Evolutionary conservation across 495 filamentous ascomycete species (phyloP), one percentile per base, ranked within the genome.

Genomic region (Penicillium atrosanguineum): DNA sequence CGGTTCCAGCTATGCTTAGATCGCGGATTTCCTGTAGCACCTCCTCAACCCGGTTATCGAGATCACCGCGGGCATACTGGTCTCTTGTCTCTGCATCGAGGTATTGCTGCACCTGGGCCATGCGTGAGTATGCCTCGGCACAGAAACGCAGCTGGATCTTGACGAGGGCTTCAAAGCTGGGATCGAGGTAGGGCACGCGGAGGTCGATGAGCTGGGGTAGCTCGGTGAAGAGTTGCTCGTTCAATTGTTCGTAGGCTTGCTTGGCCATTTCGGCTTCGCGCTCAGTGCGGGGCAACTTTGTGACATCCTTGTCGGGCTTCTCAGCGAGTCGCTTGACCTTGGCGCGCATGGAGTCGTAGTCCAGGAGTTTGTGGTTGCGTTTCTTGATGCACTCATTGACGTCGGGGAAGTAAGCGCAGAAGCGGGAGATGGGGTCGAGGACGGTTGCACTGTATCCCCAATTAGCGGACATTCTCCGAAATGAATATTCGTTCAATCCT

Each of bases 381-480:
- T 98, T 98, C 72, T 97, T 97, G 70, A 98, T 97, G 68, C 95
- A 97, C 74, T 96, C 91, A 70, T 98, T 98, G 58, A 97, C 92
- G 67, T 98, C 94, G 6, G 95, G 95, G 73, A 98, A 98, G 76
- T 98, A 98, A 50, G 91, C 90, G 69, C 94, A 97, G 76, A 97
- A 98, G 43, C 90, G 81, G 52, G 84, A 85, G 62, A 98, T 98
- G 23, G 94, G 94, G 52, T 98, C 94, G 7, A 98, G 78, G 20
- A 98, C 94, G 2, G 93, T 97, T 16, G 89, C 89, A 58, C 90
- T 90, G 59, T 1, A 29, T 15, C 15, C 28, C 28, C 8, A 16
- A 48, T 38, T 15, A 48, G 16, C 11, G 1, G 16, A 6, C 15
- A n/a, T 39, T 18, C 42, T 16, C 26, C 23, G 18, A 48, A 29